Evolutionary conservation across 1,284 basidiomycete species (phyloP), one percentile per base, ranked within the genome.

Genomic region (Agroathelia rolfsii): DNA sequence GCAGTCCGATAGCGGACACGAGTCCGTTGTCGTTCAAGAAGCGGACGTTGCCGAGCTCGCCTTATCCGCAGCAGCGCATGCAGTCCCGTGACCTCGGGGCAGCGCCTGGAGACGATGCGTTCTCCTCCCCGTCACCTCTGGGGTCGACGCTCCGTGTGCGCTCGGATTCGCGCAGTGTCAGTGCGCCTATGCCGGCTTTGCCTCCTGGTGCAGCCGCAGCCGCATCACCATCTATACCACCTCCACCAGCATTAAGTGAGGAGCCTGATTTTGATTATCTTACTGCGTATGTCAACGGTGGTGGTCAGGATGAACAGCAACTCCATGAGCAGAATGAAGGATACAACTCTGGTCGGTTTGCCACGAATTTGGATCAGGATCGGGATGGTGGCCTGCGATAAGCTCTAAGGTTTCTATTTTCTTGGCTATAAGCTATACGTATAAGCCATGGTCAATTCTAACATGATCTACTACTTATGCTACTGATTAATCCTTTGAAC

Each of bases 261-360:
- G 69, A 69, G 5, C 69, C 70, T 1, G 53, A 63, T 3, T 74
- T 66, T 44, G 75, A 77, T 47, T 74, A 76, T 43, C 58, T 72
- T 29, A 59, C 59, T 28, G 71, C 67, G 12, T 76, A 79, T 52
- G 53, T 61, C 30, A 55, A 61, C 28, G 36, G 39, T 6, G 29
- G 32, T 16, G 30, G 13, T 22, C 42, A 43, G 30, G 35, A 15
- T 19, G 32, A 20, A n/a, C 14, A 23, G 28, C 30, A 18, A 9
- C n/a, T n/a, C n/a, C 29, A 31, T 12, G 37, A 20, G 15, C 41
- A 23, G 18, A 28, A 23, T 15, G 29, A 23, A 14, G 53, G 49
- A 19, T 53, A 53, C 30, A 29, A 37, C n/a, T 39, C 43, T n/a
- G 41, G 45, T 22, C 41, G 24, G 31, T 51, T 52, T 21, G 50